Conservation (phyloP, 2,329 filamentous ascomycete species). For the Onygenales sp. region DNA sequence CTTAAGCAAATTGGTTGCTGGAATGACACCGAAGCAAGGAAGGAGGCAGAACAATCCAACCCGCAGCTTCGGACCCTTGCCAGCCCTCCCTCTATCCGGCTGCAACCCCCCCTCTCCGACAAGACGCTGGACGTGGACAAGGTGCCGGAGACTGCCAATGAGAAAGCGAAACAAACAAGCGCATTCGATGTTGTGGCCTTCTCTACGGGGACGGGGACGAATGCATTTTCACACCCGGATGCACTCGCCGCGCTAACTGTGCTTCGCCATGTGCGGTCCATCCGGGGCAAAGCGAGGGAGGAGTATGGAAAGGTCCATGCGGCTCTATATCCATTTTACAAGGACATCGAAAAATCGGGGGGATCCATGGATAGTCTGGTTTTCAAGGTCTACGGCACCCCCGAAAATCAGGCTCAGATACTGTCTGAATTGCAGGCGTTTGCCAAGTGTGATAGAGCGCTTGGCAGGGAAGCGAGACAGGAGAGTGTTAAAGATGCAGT, state of each 20-base stretch:
- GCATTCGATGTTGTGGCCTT: slow-evolving; percentile 74
- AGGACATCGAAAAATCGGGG: slow-evolving; percentile 64
- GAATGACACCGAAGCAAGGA: slow-evolving; percentile 80
- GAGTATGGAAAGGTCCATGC: slow-evolving; percentile 88
- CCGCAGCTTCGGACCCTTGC: slow-evolving; percentile 8
- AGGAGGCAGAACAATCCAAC: slow-evolving; percentile 63
- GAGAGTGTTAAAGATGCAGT: slow-evolving; percentile 66
- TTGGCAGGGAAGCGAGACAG: slow-evolving; percentile 62
- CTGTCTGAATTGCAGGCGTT: slow-evolving; percentile 72
- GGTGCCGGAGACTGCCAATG: background rate
- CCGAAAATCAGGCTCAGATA: slow-evolving; percentile 84
- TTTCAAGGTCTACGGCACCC: slow-evolving; percentile 78
- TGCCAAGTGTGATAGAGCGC: slow-evolving; percentile 66
- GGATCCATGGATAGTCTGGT: slow-evolving; percentile 67
- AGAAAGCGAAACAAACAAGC: slow-evolving; percentile 41
- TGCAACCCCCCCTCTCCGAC: background rate
- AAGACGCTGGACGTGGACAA: background rate
- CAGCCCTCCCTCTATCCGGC: background rate
- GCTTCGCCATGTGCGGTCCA: slow-evolving; percentile 62
- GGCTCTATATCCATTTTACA: slow-evolving; percentile 81
- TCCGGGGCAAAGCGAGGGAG: slow-evolving; percentile 73
- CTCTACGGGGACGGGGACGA: slow-evolving; percentile 25
- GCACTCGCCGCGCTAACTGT: slow-evolving; percentile 54
- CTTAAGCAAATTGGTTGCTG: slow-evolving; percentile 82
- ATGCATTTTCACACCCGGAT: slow-evolving; percentile 42